Percentiles rank a stretch among this genome's conserved stretches.
Evolutionary conservation across 2,329 filamentous ascomycete genomes (phyloP).

Genomic region (Pseudogymnoascus destructans): DNA sequence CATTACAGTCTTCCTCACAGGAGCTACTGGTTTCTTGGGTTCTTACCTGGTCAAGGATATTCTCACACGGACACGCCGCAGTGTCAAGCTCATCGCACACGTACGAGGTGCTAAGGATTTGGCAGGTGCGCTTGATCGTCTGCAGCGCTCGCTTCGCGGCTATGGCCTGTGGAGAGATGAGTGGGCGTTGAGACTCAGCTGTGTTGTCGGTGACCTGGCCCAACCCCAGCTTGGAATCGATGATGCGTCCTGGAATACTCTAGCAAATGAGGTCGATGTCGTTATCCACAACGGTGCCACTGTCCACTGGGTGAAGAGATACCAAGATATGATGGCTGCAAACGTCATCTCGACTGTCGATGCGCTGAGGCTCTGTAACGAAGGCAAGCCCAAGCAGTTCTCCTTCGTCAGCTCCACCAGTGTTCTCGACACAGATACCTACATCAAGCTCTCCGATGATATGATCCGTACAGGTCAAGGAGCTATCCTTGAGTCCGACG

Average conservation of each 20-base stretch:
- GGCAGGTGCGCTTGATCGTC: conserved; percentile 46
- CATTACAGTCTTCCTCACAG: conserved; percentile 65
- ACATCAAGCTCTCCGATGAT: conserved; percentile 57
- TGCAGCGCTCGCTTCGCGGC: conserved; percentile 53
- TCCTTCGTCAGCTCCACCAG: conserved; percentile 74
- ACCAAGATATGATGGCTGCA: conserved; percentile 53
- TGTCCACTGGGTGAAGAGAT: conserved; percentile 72
- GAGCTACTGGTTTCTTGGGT: conserved; percentile 82
- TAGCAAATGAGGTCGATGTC: conserved; percentile 55
- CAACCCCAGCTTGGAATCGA: conserved; percentile 63
- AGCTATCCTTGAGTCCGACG: conserved; percentile 61
- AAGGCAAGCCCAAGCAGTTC: conserved; percentile 65
- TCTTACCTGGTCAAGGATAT: conserved; percentile 67
- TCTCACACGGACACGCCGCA: conserved; percentile 43
- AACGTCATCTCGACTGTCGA: conserved; percentile 79
- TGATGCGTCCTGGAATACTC: conserved; percentile 47
- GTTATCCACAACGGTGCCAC: conserved; percentile 73
- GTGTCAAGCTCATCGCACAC: conserved; percentile 56
- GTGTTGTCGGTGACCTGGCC: conserved; percentile 60
- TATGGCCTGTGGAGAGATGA: conserved; percentile 67
- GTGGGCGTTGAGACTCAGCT: conserved; percentile 53
- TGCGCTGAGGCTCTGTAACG: conserved; percentile 59
- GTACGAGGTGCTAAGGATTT: conserved; percentile 54
- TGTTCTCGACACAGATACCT: conserved; percentile 71
- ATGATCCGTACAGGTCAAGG: conserved; percentile 45